phyloP scores from a whole-genome alignment of 2,329 filamentous ascomycete species.

The Epicoccum nigrum region DNA sequence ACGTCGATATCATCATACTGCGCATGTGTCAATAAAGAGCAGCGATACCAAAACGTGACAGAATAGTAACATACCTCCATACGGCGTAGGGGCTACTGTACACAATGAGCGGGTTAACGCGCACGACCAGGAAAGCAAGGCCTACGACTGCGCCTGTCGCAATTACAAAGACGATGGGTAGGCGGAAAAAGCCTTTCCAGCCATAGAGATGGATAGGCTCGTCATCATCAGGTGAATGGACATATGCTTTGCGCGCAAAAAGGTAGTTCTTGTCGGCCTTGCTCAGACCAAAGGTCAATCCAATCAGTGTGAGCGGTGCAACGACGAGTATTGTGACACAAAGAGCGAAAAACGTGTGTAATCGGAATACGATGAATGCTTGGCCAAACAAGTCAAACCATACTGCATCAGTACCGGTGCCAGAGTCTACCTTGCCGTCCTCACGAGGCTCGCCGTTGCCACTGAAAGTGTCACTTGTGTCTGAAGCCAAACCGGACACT shows the following conservation, averaged over 20 bases:
- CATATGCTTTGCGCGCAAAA: conserved; percentile 70
- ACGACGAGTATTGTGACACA: conserved; percentile 83
- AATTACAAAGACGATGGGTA: conserved; percentile 74
- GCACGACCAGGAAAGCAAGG: conserved; percentile 75
- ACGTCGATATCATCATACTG: conserved; percentile 80
- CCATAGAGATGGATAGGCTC: conserved; percentile 72
- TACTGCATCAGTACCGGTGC: conserved; percentile 71
- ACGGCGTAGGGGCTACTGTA: conserved; percentile 88
- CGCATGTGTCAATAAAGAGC: conserved; percentile 2
- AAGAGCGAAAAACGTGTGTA: conserved; percentile 86
- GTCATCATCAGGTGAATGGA: conserved; percentile 64
- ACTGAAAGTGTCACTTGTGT: conserved; percentile 70
- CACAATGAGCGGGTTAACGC: conserved; percentile 87
- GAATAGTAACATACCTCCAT: conserved; percentile 60
- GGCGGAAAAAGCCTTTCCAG: conserved; percentile 82
- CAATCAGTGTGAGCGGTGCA: conserved; percentile 73
- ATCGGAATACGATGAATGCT: conserved; percentile 76
- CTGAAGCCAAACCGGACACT: conserved; percentile 71
- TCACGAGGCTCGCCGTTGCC: conserved; percentile 64
- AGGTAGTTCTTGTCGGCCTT: conserved; percentile 85
- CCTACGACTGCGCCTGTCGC: conserved; percentile 73
- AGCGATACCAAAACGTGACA: background rate
- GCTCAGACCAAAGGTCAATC: conserved; percentile 71
- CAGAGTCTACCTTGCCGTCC: conserved; percentile 68
- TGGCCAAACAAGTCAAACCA: conserved; percentile 94